Conservation (phyloP, 306 rosid species). For the Cucumis sativus region Cucumber_9930_V3 NC_026661.2:19139501-19140000, state of each 20-base stretch:
- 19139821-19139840: not conserved
- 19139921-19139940: constrained; percentile 25
- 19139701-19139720: not conserved
- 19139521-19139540: not conserved
- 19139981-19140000: constrained; percentile 24
- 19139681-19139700: not conserved
- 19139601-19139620: not conserved
- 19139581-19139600: not conserved
- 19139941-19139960: constrained; percentile 12
- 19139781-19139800: not conserved
- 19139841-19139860: not conserved
- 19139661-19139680: not conserved
- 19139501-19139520: not conserved
- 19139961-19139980: constrained; percentile 49
- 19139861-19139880: not conserved
- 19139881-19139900: constrained; percentile 8
- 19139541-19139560: not conserved
- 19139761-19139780: not conserved
- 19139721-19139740: not conserved
- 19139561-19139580: not conserved
- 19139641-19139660: not conserved
- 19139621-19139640: not conserved
- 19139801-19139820: not conserved
- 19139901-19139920: constrained; percentile 37
- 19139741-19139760: not conserved